Conservation (phyloP, 2,329 filamentous ascomycete genomes). For the Emmonsiellopsis sp. region DNA sequence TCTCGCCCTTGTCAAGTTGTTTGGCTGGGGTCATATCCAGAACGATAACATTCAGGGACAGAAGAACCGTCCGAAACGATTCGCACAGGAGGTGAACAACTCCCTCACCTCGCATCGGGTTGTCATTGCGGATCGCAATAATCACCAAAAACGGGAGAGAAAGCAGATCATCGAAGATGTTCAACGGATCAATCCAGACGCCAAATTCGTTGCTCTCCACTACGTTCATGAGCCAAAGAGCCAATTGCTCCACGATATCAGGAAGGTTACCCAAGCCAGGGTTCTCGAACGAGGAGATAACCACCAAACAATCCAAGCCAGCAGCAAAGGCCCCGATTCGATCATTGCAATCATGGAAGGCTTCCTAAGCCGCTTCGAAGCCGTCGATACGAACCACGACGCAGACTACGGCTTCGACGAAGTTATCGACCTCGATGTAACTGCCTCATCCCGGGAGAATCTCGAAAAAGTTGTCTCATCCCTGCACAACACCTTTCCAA, state of each 20-base stretch:
- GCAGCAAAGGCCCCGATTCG: conserved; percentile 60
- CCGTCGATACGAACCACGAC: conserved; percentile 52
- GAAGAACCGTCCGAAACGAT: conserved; percentile 62
- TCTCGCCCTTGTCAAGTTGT: conserved; percentile 69
- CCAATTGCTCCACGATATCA: conserved; percentile 58
- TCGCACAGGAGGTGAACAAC: conserved; percentile 61
- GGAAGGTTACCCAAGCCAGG: conserved; percentile 63
- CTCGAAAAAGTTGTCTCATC: conserved; percentile 67
- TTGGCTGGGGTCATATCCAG: conserved; percentile 86
- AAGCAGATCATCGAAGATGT: conserved; percentile 80
- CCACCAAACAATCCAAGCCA: conserved; percentile 91
- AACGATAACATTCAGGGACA: conserved; percentile 90
- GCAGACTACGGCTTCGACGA: conserved; percentile 78
- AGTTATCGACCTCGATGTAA: conserved; percentile 74
- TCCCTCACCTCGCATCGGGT: conserved; percentile 56
- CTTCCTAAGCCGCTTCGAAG: conserved; percentile 79
- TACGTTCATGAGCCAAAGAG: conserved; percentile 65
- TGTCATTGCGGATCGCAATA: conserved; percentile 89
- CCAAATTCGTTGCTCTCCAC: conserved; percentile 73
- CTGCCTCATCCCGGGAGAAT: conserved; percentile 69
- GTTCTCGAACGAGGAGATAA: conserved; percentile 85
- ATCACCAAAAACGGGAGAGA: conserved; percentile 79
- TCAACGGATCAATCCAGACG: conserved; percentile 48
- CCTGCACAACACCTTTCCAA: conserved; percentile 68
- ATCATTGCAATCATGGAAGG: conserved; percentile 90